Evolutionary conservation across 2,329 filamentous ascomycete species (phyloP).

Genomic region (Ascochyta fabae): DNA sequence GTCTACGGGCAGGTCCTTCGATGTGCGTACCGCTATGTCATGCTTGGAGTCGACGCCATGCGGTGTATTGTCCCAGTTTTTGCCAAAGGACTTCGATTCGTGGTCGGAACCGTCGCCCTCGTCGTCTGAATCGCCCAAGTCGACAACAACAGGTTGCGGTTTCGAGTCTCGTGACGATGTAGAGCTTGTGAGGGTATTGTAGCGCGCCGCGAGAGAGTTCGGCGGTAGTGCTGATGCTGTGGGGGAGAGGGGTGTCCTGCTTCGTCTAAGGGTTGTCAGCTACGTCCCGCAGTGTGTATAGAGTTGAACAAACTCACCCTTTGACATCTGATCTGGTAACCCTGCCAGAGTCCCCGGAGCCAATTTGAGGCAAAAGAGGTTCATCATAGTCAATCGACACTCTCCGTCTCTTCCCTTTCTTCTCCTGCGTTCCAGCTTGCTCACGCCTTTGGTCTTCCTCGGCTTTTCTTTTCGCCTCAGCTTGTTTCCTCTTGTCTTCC

Average conservation of each 20-base stretch:
- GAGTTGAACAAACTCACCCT: conserved; percentile 21
- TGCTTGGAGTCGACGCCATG: conserved; percentile 2
- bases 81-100: conserved; percentile 16
- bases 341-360: conserved; percentile 17
- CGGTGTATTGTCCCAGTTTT: background rate
- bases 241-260: conserved; percentile 34
- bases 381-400: conserved; percentile 28
- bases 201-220: conserved; percentile 37
- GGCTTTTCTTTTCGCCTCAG: conserved; percentile 32
- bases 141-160: conserved; percentile 28
- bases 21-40: conserved; percentile 13
- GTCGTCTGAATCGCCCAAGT: conserved; percentile 35
- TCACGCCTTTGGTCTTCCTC: conserved; percentile 37
- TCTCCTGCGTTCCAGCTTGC: conserved; percentile 28
- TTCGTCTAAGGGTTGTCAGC: conserved; percentile 27
- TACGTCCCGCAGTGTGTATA: too few species aligned
- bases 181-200: conserved; percentile 36
- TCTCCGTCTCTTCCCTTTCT: conserved; percentile 24
- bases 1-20: conserved; percentile 16
- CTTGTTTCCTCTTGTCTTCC: conserved; percentile 29
- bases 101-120: conserved; percentile 22
- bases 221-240: conserved; percentile 18
- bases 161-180: conserved; percentile 9
- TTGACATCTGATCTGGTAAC: conserved; percentile 19
- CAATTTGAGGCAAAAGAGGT: conserved; percentile 10